Evolutionary conservation across 108 stramenopile species (phyloP), one percentile per base, ranked within the genome.

Genomic region (Cylindrotheca fusiformis): DNA sequence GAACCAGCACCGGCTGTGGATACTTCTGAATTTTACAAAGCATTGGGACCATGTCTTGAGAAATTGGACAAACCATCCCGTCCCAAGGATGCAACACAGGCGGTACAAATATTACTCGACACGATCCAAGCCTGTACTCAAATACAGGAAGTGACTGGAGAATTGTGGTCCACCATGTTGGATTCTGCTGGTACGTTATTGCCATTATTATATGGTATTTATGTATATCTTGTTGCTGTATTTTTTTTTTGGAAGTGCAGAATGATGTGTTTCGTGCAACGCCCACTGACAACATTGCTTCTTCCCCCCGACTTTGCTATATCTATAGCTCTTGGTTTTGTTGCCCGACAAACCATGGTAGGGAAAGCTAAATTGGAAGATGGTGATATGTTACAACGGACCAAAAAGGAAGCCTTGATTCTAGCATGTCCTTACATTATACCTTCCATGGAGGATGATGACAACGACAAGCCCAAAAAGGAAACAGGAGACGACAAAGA

Each of bases 111-210:
- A 2, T 2, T 73, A 22, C 4, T 73, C 0, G 52, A 60, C 1
- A 65, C 55, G 14, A 47, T 66, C 10, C 56, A 60, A 48, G 22
- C 0, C 0, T 73, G 72, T 49, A 52, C 58, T 23, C 51, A 52
- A 14, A 32, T 52, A 4, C 27, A 66, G 27, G 65, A 64, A 14
- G 2, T 66, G 29, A 66, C 65, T 3, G 31, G 49, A 48, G 57
- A 54, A 28, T 55, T 73, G 19, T 72, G 63, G 58, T 41, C 56
- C 8, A 46, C 71, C 32, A 72, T 72, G 63, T 45, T 72, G 49
- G 71, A 72, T 47, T 25, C 31, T 21, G 25, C 58, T 17, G 54
- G 63, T 25, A n/a, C n/a, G n/a, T n/a, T n/a, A n/a, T n/a, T 19
- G n/a, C n/a, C n/a, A n/a, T n/a, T n/a, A n/a, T n/a, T n/a, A n/a